Percentiles rank a stretch among this genome's conserved stretches.
phyloP scores from a whole-genome alignment of 345 rosid species.

The Isatis tinctoria region DNA sequence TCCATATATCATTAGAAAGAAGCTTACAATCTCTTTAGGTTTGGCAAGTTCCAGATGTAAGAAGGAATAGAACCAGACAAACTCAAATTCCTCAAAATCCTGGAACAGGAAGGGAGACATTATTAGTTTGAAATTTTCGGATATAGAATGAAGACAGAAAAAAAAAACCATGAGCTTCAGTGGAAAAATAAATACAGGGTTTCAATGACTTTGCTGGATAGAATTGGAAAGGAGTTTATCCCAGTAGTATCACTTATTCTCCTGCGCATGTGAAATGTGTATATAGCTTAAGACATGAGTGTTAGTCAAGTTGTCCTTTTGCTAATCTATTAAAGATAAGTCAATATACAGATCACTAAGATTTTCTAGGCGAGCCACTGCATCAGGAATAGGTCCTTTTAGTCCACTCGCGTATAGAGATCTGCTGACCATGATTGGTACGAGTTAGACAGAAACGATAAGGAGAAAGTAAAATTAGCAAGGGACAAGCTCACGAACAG shows the following conservation, averaged over 20 bases:
- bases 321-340: neutral
- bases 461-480: too few relatives aligned
- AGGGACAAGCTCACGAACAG: constrained; percentile 43
- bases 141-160: neutral
- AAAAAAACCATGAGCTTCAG: neutral
- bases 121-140: neutral
- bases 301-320: neutral
- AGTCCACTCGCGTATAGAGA: constrained; percentile 48
- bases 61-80: constrained; percentile 18
- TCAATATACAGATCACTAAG: constrained; percentile 34
- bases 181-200: neutral
- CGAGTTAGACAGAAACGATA: neutral
- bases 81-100: constrained; percentile 22
- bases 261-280: constrained; percentile 30
- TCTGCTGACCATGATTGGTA: constrained; percentile 9
- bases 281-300: neutral
- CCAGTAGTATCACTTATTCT: constrained; percentile 39
- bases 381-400: constrained; percentile 44
- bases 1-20: neutral
- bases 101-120: neutral
- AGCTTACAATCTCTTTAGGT: neutral
- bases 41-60: constrained; percentile 5
- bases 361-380: constrained; percentile 26
- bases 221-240: constrained; percentile 33
- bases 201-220: constrained; percentile 28